Conservation (phyloP, 495 filamentous ascomycete species). For the Lepidopterella palustris region DNA sequence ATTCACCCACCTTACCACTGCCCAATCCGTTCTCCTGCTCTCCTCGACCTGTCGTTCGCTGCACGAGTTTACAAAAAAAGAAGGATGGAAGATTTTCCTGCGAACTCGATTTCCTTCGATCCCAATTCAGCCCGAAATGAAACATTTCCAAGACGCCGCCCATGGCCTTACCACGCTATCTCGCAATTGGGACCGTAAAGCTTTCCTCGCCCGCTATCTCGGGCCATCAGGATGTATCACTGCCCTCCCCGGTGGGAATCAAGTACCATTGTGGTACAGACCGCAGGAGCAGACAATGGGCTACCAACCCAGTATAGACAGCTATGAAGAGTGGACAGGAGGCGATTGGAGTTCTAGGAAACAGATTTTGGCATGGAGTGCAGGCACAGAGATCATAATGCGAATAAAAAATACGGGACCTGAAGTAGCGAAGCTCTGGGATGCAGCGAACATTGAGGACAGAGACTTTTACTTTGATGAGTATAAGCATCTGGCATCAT, state of each 20-base stretch:
- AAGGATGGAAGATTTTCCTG: constrained; percentile 55
- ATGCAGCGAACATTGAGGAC: constrained; percentile 12
- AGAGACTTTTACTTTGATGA: constrained; percentile 21
- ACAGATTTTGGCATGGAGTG: constrained; percentile 57
- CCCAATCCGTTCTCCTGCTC: constrained; percentile 43
- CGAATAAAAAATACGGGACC: constrained; percentile 34
- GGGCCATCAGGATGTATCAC: constrained; percentile 36
- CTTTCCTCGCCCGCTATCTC: constrained; percentile 50
- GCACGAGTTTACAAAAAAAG: constrained; percentile 43
- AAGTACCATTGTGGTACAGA: constrained; percentile 28
- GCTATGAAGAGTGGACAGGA: constrained; percentile 51
- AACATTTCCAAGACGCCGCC: constrained; percentile 49
- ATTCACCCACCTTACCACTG: constrained; percentile 46
- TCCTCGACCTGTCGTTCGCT: constrained; percentile 48
- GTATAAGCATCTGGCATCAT: constrained; percentile 32
- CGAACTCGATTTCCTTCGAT: constrained; percentile 48
- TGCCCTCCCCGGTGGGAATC: constrained; percentile 22
- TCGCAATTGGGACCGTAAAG: constrained; percentile 53
- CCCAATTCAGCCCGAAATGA: constrained; percentile 26
- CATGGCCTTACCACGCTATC: constrained; percentile 53
- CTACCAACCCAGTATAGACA: constrained; percentile 56
- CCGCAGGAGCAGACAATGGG: constrained; percentile 54
- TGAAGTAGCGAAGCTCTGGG: constrained; percentile 3
- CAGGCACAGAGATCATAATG: constrained; percentile 52
- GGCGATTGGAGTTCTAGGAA: constrained; percentile 47